phyloP scores from a whole-genome alignment of 164 flowering plant genomes.

The Vitis rotundifolia region DNA sequence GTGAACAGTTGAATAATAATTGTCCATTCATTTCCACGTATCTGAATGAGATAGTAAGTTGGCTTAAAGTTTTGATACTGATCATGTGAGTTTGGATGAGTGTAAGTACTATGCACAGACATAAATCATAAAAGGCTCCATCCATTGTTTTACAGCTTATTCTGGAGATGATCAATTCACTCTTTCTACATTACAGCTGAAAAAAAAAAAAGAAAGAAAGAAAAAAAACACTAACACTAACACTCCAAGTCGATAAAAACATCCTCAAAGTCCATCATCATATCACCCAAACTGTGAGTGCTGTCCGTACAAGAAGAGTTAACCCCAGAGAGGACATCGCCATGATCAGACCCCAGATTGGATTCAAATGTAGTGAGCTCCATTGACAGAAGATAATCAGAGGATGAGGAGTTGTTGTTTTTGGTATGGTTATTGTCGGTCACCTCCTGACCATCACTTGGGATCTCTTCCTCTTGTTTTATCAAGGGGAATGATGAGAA shows the following conservation, averaged over 20 bases:
- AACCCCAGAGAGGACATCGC: constrained; percentile 24
- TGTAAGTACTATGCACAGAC: not conserved
- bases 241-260: not conserved
- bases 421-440: no score
- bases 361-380: constrained; percentile 12
- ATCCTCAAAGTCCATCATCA: constrained; percentile 4
- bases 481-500: constrained; percentile 7
- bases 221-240: not conserved
- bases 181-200: not conserved
- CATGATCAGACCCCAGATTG: constrained; percentile 17
- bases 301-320: constrained; percentile 19
- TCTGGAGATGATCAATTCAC: not conserved
- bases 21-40: no score
- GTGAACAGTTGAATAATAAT: no score
- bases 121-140: not conserved
- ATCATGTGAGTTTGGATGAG: no score
- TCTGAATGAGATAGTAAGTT: no score
- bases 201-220: not conserved
- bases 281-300: constrained; percentile 13
- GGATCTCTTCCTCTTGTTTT: constrained; percentile 17
- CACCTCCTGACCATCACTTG: not conserved
- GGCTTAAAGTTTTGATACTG: no score
- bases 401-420: constrained; percentile 8
- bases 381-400: constrained; percentile 14
- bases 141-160: not conserved